phyloP scores from a whole-genome alignment of 2,329 filamentous ascomycete species.

The Fusarium sarcochroum region DNA sequence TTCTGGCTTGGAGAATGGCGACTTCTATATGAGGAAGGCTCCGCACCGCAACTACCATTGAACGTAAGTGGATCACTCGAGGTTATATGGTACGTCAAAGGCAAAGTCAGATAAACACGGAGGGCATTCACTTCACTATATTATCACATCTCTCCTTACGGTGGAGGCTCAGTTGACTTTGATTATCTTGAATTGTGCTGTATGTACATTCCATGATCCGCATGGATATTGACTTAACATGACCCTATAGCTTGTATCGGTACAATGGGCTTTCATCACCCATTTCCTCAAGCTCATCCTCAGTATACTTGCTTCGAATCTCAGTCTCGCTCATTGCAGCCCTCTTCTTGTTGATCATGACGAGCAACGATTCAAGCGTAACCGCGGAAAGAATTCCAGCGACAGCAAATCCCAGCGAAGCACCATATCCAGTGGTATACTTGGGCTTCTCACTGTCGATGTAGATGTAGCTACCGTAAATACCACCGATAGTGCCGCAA shows the following conservation, averaged over 20 bases:
- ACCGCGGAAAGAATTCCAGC: constrained; percentile 33
- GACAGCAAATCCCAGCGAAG: constrained; percentile 39
- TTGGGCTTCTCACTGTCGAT: constrained; percentile 42
- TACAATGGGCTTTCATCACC: constrained; percentile 52
- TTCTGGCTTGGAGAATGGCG: too few relatives aligned
- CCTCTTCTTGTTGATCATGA: constrained; percentile 46
- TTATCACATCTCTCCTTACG: too few relatives aligned
- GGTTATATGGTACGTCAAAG: too few relatives aligned
- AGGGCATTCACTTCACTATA: too few relatives aligned
- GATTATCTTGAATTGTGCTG: too few relatives aligned
- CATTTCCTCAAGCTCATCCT: constrained; percentile 51
- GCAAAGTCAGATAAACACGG: too few relatives aligned
- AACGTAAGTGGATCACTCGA: too few relatives aligned
- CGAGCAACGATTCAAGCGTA: constrained; percentile 40
- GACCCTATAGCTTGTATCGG: constrained; percentile 9
- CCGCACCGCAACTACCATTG: too few relatives aligned
- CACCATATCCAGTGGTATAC: constrained; percentile 47
- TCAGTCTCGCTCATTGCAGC: constrained; percentile 44
- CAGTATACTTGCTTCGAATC: constrained; percentile 48
- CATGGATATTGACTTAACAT: too few relatives aligned
- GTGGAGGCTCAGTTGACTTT: too few relatives aligned
- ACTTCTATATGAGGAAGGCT: too few relatives aligned
- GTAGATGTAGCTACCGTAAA: constrained; percentile 47
- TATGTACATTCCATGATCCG: too few relatives aligned
- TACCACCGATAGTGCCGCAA: constrained; percentile 41